A percentile compares a stretch with the other conserved stretches of the same genome.
Conservation (phyloP, 163 green algal species). For the Chlorella variabilis region DNA sequence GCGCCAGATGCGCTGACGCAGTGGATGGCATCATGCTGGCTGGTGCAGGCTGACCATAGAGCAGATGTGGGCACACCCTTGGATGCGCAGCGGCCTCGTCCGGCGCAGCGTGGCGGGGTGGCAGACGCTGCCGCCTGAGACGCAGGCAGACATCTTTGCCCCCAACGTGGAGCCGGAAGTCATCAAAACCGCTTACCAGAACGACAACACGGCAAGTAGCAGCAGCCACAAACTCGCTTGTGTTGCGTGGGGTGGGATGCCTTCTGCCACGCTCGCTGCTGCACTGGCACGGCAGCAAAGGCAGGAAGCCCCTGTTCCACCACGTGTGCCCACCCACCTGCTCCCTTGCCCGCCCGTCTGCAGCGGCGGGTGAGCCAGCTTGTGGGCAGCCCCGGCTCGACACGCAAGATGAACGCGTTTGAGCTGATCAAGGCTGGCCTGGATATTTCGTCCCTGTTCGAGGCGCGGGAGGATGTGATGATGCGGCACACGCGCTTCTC, state of each 20-base stretch:
- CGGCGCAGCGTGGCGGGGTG: conserved; percentile 2
- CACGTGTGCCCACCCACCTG: no score
- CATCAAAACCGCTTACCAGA: neutral
- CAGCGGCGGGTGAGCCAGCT: neutral
- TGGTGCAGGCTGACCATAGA: conserved; percentile 16
- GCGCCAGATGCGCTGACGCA: no score
- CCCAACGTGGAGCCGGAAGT: neutral
- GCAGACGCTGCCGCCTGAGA: neutral
- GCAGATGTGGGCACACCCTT: conserved; percentile 42
- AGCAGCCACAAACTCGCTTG: no score
- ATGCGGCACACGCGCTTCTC: conserved; percentile 54
- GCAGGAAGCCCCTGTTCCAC: no score
- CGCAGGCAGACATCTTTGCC: conserved; percentile 9
- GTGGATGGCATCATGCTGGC: no score
- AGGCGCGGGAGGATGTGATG: conserved; percentile 52
- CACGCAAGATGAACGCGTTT: conserved; percentile 43
- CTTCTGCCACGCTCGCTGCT: no score
- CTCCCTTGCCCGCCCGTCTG: no score
- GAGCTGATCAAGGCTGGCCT: conserved; percentile 55
- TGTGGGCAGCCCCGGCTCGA: no score
- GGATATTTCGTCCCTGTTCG: conserved; percentile 63
- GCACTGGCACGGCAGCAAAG: no score
- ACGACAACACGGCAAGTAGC: neutral
- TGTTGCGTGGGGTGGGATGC: no score
- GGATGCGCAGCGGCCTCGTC: conserved; percentile 21